Base-by-base conservation (phyloP, 2,329 filamentous ascomycete species). In the Ceratocystis lukuohia region DNA sequence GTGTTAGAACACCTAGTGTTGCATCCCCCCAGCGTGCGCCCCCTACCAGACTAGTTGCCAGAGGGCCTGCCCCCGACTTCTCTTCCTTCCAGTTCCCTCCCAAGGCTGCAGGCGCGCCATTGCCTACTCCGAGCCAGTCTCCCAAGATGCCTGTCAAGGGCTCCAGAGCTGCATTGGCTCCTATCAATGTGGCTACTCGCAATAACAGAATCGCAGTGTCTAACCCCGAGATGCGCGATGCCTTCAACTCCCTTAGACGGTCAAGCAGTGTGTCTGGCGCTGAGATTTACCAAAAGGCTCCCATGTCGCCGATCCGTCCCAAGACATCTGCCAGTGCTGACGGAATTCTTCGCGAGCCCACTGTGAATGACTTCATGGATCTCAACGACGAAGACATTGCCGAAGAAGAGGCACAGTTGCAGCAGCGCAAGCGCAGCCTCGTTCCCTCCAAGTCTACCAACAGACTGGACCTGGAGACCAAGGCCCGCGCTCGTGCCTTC, bases 381-480 rank as follows among this genome's bases (percentile, higher is more conserved):
- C 74, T 84, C 5, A 80, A 77, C 66, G 82, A 84, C 68, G 82
- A 85, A 37, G 82, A 84, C 66, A 82, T 85, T 68, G 80, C 82
- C 7, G 82, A 84, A 70, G 73, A 71, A 70, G 62, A 67, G 48
- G 12, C 63, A 10, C 56, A 62, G 53, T 12, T 37, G 5, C 61
- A 64, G 62, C 67, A 6, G 62, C 69, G 44, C 69, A 69, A 37
- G 59, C 67, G 7, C 62, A 46, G 45, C 12, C 5, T 30, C 17
- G 61, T n/a, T 41, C 46, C 37, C 22, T 28, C 59, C 25, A 64
- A 46, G n/a, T 64, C 61, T 2, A 48, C 15, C 67, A 64, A 6
- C 65, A 66, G 30, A 28, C 65, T 64, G 1, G 50, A 15, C 10
- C 64, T 56, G 12, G 64, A 63, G 53, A 33, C 53, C 20, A 61